phyloP scores from a whole-genome alignment of 2,329 filamentous ascomycete species.

The Cladosporium sp. region DNA sequence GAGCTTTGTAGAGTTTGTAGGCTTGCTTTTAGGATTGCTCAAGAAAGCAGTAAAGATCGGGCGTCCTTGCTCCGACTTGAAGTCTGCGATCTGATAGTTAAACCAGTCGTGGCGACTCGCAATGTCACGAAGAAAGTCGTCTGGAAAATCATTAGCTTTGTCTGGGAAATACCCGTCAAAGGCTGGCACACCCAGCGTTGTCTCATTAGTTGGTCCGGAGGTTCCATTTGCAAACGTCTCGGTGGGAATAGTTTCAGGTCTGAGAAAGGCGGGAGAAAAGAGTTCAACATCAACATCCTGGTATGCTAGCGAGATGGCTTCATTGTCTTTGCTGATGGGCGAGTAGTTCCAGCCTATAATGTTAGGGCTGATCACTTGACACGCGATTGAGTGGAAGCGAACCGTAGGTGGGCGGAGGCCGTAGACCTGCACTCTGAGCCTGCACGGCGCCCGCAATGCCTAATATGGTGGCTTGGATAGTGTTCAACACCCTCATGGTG shows the following conservation, averaged over 20 bases:
- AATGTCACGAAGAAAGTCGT: constrained; percentile 25
- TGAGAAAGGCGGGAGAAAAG: constrained; percentile 28
- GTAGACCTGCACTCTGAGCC: constrained; percentile 16
- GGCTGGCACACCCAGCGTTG: constrained; percentile 21
- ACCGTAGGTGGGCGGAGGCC: constrained; percentile 18
- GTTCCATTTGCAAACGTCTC: constrained; percentile 28
- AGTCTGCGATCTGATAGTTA: constrained; percentile 26
- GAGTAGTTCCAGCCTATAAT: constrained; percentile 17
- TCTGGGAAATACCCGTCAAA: too few relatives aligned
- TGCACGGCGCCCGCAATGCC: not conserved
- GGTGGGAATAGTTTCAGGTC: constrained; percentile 25
- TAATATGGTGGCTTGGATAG: not conserved
- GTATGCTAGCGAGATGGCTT: constrained; percentile 22
- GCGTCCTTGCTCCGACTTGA: constrained; percentile 27
- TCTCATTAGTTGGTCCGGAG: constrained; percentile 28
- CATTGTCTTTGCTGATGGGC: constrained; percentile 14
- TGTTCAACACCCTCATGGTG: not conserved
- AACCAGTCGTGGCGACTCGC: constrained; percentile 28
- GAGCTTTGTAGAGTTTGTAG: constrained; percentile 32
- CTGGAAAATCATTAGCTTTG: not conserved
- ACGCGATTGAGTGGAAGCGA: not conserved
- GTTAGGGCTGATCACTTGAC: not conserved
- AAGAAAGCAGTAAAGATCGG: constrained; percentile 35
- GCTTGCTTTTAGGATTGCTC: constrained; percentile 25
- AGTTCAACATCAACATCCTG: constrained; percentile 29